A percentile compares a stretch with the other conserved stretches of the same genome.
phyloP scores from a whole-genome alignment of 129 eudicot genomes.

The Gnaphalium uliginosum region DNA sequence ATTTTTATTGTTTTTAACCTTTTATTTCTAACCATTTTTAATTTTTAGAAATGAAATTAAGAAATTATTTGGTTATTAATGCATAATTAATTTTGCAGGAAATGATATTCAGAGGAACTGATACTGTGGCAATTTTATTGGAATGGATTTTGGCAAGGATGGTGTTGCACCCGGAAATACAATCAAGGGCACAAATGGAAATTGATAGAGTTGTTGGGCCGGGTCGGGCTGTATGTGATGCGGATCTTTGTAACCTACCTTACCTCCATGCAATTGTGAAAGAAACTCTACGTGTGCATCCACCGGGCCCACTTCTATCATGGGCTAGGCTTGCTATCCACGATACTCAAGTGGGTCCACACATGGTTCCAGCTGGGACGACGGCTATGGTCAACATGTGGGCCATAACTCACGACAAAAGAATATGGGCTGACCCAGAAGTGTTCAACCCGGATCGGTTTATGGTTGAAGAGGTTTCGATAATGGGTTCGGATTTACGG shows the following conservation, averaged over 20 bases:
- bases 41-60: no score
- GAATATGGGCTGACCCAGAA: conserved; percentile 62
- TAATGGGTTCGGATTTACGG: conserved; percentile 90
- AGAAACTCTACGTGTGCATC: conserved; percentile 85
- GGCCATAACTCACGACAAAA: conserved; percentile 75
- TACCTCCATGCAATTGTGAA: conserved; percentile 84
- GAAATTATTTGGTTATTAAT: background rate
- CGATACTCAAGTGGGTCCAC: conserved; percentile 77
- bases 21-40: no score
- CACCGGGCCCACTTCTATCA: conserved; percentile 95
- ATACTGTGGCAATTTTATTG: conserved; percentile 81
- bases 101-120: conserved; percentile 97
- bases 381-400: conserved; percentile 99
- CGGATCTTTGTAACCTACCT: conserved; percentile 66
- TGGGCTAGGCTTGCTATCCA: conserved; percentile 96
- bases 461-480: conserved; percentile 51
- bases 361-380: conserved; percentile 85
- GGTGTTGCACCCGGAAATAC: conserved; percentile 88
- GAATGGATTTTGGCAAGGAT: conserved; percentile 95
- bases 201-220: conserved; percentile 61
- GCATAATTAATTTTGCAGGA: conserved; percentile 46
- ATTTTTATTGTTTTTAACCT: background rate
- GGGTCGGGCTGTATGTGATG: conserved; percentile 35
- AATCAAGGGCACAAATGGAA: conserved; percentile 75
- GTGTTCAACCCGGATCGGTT: conserved; percentile 76